Percentiles rank a stretch among this genome's conserved stretches.
Evolutionary conservation across 192 early-diverging fungal genomes (phyloP).

Genomic region (Coemansia sp.): DNA sequence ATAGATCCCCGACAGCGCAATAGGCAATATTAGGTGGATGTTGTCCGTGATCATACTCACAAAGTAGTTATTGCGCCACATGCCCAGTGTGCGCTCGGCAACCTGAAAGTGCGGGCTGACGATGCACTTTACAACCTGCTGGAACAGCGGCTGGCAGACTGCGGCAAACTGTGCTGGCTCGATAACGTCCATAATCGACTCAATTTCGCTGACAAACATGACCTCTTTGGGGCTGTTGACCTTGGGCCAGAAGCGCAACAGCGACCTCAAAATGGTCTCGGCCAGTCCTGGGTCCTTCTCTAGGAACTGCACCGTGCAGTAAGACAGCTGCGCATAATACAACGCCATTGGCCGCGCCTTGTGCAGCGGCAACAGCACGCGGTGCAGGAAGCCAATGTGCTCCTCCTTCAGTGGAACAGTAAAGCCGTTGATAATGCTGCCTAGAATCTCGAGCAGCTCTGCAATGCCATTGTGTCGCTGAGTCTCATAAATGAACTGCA

Average conservation of each 20-base stretch:
- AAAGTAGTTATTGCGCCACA: slow-evolving; percentile 99
- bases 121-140: slow-evolving; percentile 88
- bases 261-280: slow-evolving; percentile 81
- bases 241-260: slow-evolving; percentile 97
- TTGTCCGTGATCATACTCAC: slow-evolving; percentile 95
- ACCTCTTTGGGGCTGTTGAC: slow-evolving; percentile 99
- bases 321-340: slow-evolving; percentile 96
- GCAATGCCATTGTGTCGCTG: slow-evolving; percentile 98
- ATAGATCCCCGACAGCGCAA: slow-evolving; percentile 93
- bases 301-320: slow-evolving; percentile 98
- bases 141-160: slow-evolving; percentile 88
- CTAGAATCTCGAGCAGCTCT: slow-evolving; percentile 96
- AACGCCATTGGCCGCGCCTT: slow-evolving; percentile 91
- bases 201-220: slow-evolving; percentile 98
- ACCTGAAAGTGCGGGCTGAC: slow-evolving; percentile 99
- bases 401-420: slow-evolving; percentile 98
- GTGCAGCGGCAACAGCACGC: slow-evolving; percentile 94
- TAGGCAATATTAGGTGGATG: slow-evolving; percentile 86
- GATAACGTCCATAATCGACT: slow-evolving; percentile 94
- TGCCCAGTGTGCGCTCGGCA: slow-evolving; percentile 96
- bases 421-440: slow-evolving; percentile 99
- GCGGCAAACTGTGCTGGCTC: slow-evolving; percentile 90
- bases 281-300: slow-evolving; percentile 96
- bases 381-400: slow-evolving; percentile 93
- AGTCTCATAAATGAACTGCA: slow-evolving; percentile 96